Evolutionary conservation across 208 protist species (phyloP).

Genomic region (Porcisia deanei): DNA sequence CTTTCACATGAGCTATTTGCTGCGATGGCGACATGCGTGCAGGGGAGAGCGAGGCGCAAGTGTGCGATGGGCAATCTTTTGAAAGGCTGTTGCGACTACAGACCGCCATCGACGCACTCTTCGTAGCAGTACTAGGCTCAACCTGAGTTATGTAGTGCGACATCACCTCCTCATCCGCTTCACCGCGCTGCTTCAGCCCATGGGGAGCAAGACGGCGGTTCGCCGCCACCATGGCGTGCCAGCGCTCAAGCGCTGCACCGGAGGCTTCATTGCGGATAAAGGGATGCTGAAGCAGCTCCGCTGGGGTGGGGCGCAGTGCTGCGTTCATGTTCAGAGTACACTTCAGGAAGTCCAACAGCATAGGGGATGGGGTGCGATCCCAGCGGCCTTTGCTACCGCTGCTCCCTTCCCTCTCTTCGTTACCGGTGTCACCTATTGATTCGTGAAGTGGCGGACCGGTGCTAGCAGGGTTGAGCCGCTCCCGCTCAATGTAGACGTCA

Average conservation of each 20-base stretch:
- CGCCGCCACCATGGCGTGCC: slow-evolving; percentile 32
- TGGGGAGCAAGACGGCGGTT: slow-evolving; percentile 12
- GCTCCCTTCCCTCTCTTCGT: background rate
- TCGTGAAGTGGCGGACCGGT: slow-evolving; percentile 2
- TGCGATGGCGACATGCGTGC: slow-evolving; percentile 4
- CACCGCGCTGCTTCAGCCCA: background rate
- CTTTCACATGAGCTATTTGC: background rate
- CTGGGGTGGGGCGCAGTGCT: slow-evolving; percentile 45
- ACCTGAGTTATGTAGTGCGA: background rate
- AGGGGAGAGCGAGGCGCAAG: slow-evolving; percentile 8
- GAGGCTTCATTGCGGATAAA: slow-evolving; percentile 56
- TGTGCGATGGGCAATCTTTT: background rate
- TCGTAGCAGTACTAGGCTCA: background rate
- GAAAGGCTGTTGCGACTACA: background rate
- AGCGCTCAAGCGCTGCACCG: slow-evolving; percentile 27
- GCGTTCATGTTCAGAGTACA: slow-evolving; percentile 52
- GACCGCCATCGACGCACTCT: background rate
- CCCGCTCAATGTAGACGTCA: slow-evolving; percentile 37
- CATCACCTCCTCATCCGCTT: background rate
- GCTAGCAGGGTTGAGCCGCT: slow-evolving; percentile 17
- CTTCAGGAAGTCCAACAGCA: slow-evolving; percentile 67
- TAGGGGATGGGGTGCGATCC: slow-evolving; percentile 33
- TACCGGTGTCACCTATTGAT: background rate
- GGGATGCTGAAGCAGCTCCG: slow-evolving; percentile 75
- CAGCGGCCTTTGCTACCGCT: background rate